Evolutionary conservation across 2,329 filamentous ascomycete species (phyloP).

Genomic region (Diplodia intermedia): DNA sequence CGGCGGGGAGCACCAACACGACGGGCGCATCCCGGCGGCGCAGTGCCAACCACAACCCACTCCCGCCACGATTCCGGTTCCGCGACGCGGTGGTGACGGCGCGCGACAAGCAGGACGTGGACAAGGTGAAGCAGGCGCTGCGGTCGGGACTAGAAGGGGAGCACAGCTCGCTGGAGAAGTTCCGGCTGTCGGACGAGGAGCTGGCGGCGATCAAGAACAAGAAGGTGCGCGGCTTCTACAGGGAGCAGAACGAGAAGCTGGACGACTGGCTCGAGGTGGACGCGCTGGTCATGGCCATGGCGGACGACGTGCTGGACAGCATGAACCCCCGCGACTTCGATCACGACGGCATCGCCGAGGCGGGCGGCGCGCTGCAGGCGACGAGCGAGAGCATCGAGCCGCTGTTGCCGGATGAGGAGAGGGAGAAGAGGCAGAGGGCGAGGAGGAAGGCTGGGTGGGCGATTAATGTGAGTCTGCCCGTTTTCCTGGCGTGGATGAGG

Average conservation of each 20-base stretch:
- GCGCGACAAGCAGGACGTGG: constrained; percentile 54
- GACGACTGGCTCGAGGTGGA: constrained; percentile 68
- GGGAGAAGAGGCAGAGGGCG: constrained; percentile 55
- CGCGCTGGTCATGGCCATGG: constrained; percentile 61
- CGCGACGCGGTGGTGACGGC: constrained; percentile 57
- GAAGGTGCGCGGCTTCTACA: constrained; percentile 61
- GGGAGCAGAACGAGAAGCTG: constrained; percentile 60
- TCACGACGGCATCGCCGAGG: constrained; percentile 62
- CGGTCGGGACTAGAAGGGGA: constrained; percentile 54
- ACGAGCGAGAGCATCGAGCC: constrained; percentile 60
- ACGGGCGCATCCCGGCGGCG: neutral
- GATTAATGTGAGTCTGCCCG: constrained; percentile 57
- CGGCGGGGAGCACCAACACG: neutral
- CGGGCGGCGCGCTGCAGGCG: constrained; percentile 56
- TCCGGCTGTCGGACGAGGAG: constrained; percentile 43
- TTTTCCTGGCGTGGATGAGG: too few relatives aligned
- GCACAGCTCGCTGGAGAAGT: constrained; percentile 55
- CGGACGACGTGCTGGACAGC: constrained; percentile 63
- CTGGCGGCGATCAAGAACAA: constrained; percentile 62
- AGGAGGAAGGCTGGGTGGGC: constrained; percentile 62
- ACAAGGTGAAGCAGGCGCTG: constrained; percentile 58
- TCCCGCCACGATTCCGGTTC: constrained; percentile 47
- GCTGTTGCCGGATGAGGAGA: constrained; percentile 63
- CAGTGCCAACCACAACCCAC: neutral
- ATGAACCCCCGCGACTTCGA: constrained; percentile 64